Evolutionary conservation across 2,329 filamentous ascomycete species (phyloP), one percentile per base, ranked within the genome.

Genomic region (Helminthosporium solani): DNA sequence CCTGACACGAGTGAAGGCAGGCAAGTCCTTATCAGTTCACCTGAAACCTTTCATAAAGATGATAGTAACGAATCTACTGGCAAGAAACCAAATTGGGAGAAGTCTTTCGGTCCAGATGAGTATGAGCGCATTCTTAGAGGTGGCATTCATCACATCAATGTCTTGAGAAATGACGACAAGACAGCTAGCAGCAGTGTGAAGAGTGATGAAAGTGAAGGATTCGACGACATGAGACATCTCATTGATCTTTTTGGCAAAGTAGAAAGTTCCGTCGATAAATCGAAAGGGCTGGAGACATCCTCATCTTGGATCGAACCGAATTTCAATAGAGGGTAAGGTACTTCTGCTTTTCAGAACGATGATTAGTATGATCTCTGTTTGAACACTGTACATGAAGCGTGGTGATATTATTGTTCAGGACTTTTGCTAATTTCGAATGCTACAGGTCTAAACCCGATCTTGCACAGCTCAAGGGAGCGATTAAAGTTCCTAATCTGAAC

Each of bases 21-120:
- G 14, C 31, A 19, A 11, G 40, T 58, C 3, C 21, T 52, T 2
- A 49, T 58, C 18, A 36, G 42, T 8, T 40, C 50, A 7, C 53
- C 53, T 1, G 28, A 44, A 14, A 27, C 33, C n/a, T 27, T 7
- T 28, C 9, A 3, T 2, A n/a, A 9, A 7, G 7, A 33, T 14
- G 25, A 8, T 7, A 36, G 7, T 15, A 46, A 19, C 28, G 43
- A 7, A 14, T 31, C 12, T 8, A 28, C 28, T 35, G 38, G 9
- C 36, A 31, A 2, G 18, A 36, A 41, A 23, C 11, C 28, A 15
- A 31, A 42, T 2, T 52, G 54, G 54, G 42, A 50, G 9, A 21
- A 15, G n/a, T 33, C 20, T 5, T 46, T 45, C 23, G 38, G 42
- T 14, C 34, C 41, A 9, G 14, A 41, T 14, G 40, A 44, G 14